Percentiles rank a stretch among this genome's conserved stretches.
phyloP scores from a whole-genome alignment of 75 land plant genomes.

The Isoetes taiwanensis region DNA sequence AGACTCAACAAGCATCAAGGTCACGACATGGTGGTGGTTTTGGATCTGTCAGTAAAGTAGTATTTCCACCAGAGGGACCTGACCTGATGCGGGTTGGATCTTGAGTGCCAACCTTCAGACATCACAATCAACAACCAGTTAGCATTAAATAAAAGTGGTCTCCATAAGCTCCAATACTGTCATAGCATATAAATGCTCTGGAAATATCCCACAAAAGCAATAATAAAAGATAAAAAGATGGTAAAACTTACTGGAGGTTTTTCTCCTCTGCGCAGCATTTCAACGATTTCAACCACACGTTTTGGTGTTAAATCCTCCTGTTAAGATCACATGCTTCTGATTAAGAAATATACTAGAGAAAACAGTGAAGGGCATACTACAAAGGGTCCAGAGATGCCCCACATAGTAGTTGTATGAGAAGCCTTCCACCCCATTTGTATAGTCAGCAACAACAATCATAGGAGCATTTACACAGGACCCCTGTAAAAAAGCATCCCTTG shows the following conservation, averaged over 20 bases:
- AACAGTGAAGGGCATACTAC: neutral
- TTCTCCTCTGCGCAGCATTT: conserved; percentile 75
- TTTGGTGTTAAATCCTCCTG: conserved; percentile 96
- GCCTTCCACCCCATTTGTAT: conserved; percentile 87
- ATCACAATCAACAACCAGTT: too few species aligned
- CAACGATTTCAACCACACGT: conserved; percentile 86
- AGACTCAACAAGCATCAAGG: conserved; percentile 69
- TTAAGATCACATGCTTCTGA: neutral
- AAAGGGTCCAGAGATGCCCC: conserved; percentile 14
- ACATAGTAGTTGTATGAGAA: conserved; percentile 94
- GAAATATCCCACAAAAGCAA: too few species aligned
- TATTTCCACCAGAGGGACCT: conserved; percentile 90
- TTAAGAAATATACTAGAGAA: neutral
- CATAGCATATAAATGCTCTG: too few species aligned
- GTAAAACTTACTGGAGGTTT: conserved; percentile 57
- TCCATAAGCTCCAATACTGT: too few species aligned
- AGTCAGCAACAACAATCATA: conserved; percentile 95
- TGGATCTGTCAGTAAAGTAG: conserved; percentile 72
- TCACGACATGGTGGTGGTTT: conserved; percentile 87
- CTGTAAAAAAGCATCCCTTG: too few species aligned
- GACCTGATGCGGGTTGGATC: conserved; percentile 49
- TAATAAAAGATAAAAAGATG: too few species aligned
- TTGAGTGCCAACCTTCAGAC: conserved; percentile 90
- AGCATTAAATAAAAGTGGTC: too few species aligned
- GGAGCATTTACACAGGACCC: conserved; percentile 99